phyloP scores from a whole-genome alignment of 2,329 filamentous ascomycete genomes.

The Xylariaceae sp. region DNA sequence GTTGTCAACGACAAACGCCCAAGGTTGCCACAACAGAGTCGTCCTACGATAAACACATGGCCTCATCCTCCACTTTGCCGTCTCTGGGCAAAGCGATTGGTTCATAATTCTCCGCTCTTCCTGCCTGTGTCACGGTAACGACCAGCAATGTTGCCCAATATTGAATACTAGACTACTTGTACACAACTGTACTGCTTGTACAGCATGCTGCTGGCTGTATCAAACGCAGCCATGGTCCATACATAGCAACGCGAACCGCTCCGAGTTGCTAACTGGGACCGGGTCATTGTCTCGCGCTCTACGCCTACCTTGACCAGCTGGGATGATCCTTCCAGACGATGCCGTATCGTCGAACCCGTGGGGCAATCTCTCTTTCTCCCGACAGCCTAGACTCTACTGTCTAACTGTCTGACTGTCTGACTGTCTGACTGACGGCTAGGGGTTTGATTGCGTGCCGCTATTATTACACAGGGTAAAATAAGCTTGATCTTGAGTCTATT shows the following conservation, averaged over 20 bases:
- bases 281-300: conserved; percentile 15
- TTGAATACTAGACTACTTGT: conserved; percentile 33
- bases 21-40: conserved; percentile 10
- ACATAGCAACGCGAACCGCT: conserved; percentile 9
- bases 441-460: conserved; percentile 12
- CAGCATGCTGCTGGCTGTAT: conserved; percentile 19
- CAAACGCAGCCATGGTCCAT: conserved; percentile 21
- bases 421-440: conserved; percentile 8
- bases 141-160: conserved; percentile 25
- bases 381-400: no score
- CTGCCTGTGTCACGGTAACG: conserved; percentile 27
- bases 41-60: conserved; percentile 31
- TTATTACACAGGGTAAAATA: conserved; percentile 18
- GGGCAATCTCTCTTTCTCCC: conserved; percentile 23
- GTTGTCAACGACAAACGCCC: not conserved
- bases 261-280: no score
- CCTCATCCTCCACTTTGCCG: conserved; percentile 11
- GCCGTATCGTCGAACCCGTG: conserved; percentile 29
- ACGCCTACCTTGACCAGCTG: conserved; percentile 14
- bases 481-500: conserved; percentile 17
- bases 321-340: conserved; percentile 25
- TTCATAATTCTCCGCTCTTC: conserved; percentile 28
- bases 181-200: conserved; percentile 30
- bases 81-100: conserved; percentile 20
- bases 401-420: conserved; percentile 4